Base-by-base conservation (phyloP, 2,329 filamentous ascomycete genomes). In the Fusarium sp. region DNA sequence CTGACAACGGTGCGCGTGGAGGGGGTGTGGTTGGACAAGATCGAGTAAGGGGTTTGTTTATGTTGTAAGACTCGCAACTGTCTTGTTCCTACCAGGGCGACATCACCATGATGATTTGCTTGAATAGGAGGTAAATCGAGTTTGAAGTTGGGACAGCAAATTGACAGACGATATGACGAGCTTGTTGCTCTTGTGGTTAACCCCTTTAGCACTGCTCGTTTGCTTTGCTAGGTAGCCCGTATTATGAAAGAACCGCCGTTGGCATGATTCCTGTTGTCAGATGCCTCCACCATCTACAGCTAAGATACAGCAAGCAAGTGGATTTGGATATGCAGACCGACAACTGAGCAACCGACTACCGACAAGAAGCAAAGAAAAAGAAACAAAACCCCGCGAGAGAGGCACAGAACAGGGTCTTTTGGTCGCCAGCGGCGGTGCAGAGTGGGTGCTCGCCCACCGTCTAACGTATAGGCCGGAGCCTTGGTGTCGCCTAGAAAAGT, bases 381-480 rank as follows among this genome's bases (percentile, higher is more conserved):
- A 28, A 21, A 57, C 33, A 49, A 36, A 46, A 53, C 56, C 56
- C 49, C 31, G 21, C 52, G 59, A 63, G 33, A 44, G 45, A 60
- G 28, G 47, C 45, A 59, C 47, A 64, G 52, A 47, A 56, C 43
- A 65, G 67, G 67, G 62, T 70, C 67, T 61, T 69, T 70, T 70
- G 67, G 51, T 70, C 62, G 62, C 67, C 62, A 69, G 67, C 67
- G 62, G 67, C 67, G 67, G 62, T 62, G 67, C 67, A 58, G 63
- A 60, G 66, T 69, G 65, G 65, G 39, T 62, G 61, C 57, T 49
- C 57, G 55, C 38, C 61, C 53, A 65, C 65, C 57, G 24, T 60
- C 57, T 44, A 44, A 44, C 13, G 42, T 44, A 46, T 34, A 52
- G 47, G 47, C 46, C 46, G 42, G 24, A 58, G 40, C 47, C 40